Evolutionary conservation across 139 green algal genomes (phyloP).

Genomic region (Closterium sp.): DNA sequence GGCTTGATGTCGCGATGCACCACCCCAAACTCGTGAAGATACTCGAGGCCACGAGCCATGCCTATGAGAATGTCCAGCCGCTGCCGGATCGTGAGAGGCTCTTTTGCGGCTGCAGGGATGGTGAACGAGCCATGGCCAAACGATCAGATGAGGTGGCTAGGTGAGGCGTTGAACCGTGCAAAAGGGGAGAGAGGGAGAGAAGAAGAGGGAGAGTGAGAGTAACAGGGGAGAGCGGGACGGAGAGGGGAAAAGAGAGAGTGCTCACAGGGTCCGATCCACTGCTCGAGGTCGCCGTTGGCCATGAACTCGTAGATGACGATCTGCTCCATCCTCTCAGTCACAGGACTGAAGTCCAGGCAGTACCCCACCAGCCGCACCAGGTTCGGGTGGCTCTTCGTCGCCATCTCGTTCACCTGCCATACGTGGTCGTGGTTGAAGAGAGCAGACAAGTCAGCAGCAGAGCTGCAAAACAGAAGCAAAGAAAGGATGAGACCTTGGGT

Average conservation of each 20-base stretch:
- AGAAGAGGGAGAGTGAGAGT: too few species aligned
- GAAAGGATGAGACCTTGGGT: too few species aligned
- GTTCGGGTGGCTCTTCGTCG: neutral
- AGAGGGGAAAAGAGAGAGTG: too few species aligned
- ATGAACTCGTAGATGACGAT: neutral
- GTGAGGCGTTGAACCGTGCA: neutral
- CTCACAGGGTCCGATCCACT: neutral
- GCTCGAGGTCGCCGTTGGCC: neutral
- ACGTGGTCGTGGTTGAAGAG: neutral
- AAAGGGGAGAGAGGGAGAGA: neutral
- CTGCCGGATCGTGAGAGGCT: neutral
- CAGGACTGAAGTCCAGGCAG: neutral
- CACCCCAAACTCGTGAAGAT: neutral
- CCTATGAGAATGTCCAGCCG: neutral
- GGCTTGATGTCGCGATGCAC: neutral
- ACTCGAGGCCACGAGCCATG: neutral
- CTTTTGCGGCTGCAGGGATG: neutral
- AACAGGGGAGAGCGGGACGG: too few species aligned
- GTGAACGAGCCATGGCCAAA: neutral
- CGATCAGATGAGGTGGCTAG: neutral
- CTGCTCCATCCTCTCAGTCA: neutral
- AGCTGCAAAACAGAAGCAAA: too few species aligned
- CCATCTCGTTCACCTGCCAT: neutral
- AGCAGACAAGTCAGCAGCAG: too few species aligned
- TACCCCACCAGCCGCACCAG: neutral